phyloP scores from a whole-genome alignment of 768 basidiomycete genomes.

The Russula foetens region DNA sequence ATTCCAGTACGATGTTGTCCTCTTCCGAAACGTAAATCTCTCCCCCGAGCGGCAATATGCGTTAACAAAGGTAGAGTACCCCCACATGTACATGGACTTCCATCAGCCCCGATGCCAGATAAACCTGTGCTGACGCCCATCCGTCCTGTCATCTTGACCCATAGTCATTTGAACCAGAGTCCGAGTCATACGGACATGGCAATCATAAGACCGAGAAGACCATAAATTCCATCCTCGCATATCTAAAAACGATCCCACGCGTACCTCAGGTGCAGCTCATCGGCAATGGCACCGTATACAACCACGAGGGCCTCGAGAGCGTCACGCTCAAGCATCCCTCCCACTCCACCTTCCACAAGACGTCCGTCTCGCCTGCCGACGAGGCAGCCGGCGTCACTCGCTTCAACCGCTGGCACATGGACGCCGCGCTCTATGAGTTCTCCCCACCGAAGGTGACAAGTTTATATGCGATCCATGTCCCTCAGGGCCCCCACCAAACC shows the following conservation, averaged over 20 bases:
- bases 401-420: slow-evolving; percentile 89
- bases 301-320: slow-evolving; percentile 69
- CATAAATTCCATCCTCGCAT: slow-evolving; percentile 73
- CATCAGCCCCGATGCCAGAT: not conserved
- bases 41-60: slow-evolving; percentile 80
- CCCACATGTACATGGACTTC: too few relatives aligned
- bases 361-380: slow-evolving; percentile 57
- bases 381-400: slow-evolving; percentile 64
- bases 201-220: slow-evolving; percentile 77
- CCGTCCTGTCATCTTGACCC: too few relatives aligned
- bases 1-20: slow-evolving; percentile 55
- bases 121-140: not conserved
- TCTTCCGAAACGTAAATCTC: slow-evolving; percentile 63
- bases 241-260: slow-evolving; percentile 81
- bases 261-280: slow-evolving; percentile 87
- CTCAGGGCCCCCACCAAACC: slow-evolving; percentile 51
- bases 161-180: slow-evolving; percentile 68
- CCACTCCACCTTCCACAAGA: slow-evolving; percentile 81
- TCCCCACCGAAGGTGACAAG: slow-evolving; percentile 77
- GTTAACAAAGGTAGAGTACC: slow-evolving; percentile 66
- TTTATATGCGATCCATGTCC: slow-evolving; percentile 66
- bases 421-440: slow-evolving; percentile 73
- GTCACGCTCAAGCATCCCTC: slow-evolving; percentile 75
- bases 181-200: slow-evolving; percentile 73
- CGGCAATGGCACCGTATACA: slow-evolving; percentile 70